Base-by-base conservation (phyloP, 164 flowering plant genomes). In the Aristolochia contorta region DNA sequence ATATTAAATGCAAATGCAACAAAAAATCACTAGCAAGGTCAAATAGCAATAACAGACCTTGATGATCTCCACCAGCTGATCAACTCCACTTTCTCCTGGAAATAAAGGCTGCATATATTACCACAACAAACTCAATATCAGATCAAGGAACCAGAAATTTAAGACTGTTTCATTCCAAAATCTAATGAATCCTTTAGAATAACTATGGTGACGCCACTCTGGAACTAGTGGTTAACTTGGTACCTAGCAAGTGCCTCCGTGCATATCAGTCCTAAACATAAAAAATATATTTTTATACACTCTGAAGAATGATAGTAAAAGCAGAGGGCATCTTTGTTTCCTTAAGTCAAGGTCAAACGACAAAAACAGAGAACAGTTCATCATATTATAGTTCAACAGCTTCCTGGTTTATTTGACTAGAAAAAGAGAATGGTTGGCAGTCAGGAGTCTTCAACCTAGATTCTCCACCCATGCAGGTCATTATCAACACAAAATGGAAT, bases 1-100 rank as follows among this genome's bases (percentile, higher is more conserved):
- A 43, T 41, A 20, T 20, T 43, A 12, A n/a, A 32, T 51, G 33
- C 20, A 52, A 47, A 22, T 4, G 27, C 16, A 13, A 53, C 57
- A 60, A 16, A n/a, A 58, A 13, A 55, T 41, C 13, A 56, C 6
- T 4, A 6, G 24, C 30, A 37, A 33, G 48, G 43, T 6, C 30
- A 24, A 54, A 46, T 16, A 53, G 4, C 32, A 32, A 55, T 22
- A 54, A 23, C 10, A n/a, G 16, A 82, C 86, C 81, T 82, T 82
- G 54, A 79, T 79, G 27, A 81, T 78, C 63, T 81, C 85, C 54
- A 78, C 79, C 59, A 76, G 78, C 73, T 80, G 79, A 57, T 82
- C 82, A 4, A 81, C 86, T 56, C 84, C 82, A 67, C 84, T 81
- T 65, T 83, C 88, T 23, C 88, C 89, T 24, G 89, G 84, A 69